Percentiles rank a stretch among this genome's conserved stretches.
Conservation (phyloP, 495 filamentous ascomycete genomes). For the Jackrogersella multiformis region DNA sequence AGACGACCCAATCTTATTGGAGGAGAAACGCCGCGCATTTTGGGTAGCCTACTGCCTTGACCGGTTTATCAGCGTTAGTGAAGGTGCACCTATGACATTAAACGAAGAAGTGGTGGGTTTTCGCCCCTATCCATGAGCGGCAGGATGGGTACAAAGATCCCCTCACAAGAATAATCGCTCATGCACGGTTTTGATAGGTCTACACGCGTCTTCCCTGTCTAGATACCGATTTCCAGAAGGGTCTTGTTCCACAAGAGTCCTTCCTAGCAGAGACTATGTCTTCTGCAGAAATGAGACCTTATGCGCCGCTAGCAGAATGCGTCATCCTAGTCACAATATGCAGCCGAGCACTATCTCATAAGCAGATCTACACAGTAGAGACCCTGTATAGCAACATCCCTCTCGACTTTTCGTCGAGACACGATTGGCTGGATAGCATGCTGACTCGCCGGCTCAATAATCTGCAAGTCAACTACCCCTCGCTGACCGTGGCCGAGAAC, state of each 20-base stretch:
- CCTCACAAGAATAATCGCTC: not conserved
- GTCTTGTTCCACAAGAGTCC: conserved; percentile 52
- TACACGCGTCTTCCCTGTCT: conserved; percentile 58
- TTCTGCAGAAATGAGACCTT: conserved; percentile 43
- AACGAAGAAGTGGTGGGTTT: conserved; percentile 59
- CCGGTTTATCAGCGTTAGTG: conserved; percentile 59
- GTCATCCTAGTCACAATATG: conserved; percentile 59
- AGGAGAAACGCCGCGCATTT: conserved; percentile 63
- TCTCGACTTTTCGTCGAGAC: conserved; percentile 57
- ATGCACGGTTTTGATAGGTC: conserved; percentile 39
- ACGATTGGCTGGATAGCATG: conserved; percentile 60
- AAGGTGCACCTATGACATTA: conserved; percentile 58
- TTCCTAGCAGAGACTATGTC: conserved; percentile 58
- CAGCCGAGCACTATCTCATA: conserved; percentile 58
- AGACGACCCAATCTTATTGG: conserved; percentile 46
- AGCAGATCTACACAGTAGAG: conserved; percentile 47
- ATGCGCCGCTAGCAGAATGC: conserved; percentile 59
- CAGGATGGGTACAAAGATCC: conserved; percentile 20
- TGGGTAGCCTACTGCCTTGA: conserved; percentile 68
- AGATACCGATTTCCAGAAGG: conserved; percentile 62
- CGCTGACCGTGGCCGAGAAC: conserved; percentile 50
- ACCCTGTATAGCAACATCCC: conserved; percentile 36
- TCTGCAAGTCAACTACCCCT: conserved; percentile 47
- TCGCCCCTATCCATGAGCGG: not conserved
- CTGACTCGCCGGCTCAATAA: conserved; percentile 51